Base-by-base conservation (phyloP, 495 filamentous ascomycete species). In the Penicillium canescens region DNA sequence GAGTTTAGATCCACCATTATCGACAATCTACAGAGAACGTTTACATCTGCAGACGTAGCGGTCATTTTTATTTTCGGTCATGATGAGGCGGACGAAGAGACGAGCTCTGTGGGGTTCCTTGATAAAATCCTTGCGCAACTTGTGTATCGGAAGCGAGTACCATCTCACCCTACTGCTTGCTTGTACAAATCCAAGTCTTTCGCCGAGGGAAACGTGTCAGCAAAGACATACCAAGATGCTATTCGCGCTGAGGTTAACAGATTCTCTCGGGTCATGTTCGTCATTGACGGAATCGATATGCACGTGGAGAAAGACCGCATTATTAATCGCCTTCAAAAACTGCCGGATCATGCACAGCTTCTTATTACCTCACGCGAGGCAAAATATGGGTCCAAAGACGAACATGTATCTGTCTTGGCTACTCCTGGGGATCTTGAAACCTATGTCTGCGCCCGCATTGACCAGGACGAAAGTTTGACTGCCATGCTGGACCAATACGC, bases 31-130 rank as follows among this genome's bases (percentile, higher is more conserved):
- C 70, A 69, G 46, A 54, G 47, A 20, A 62, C 61, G 0, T 73
- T 73, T 43, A 68, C 66, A 0, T 68, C 70, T 3, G 41, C 68
- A 2, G 68, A 73, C 39, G 68, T 73, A 0, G 70, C 68, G 1
- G 59, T 45, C 0, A 50, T 73, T 0, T 73, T 67, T 41, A 24
- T 73, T 1, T 73, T 68, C n/a, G 52, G 68, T 36, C 61, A 73
- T 33, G 67, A 67, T 5, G 66, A 63, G 20, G 58, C 40, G 11
- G 60, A 56, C 5, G 52, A 63, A 6, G 54, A 63, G 8, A 23
- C 21, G 12, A 60, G 41, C 6, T 66, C 64, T 1, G 47, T 68
- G 2, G 59, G 49, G 12, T 26, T 73, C 1, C 34, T 71, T 0
- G 42, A 61, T 2, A 66, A 54, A 1, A 68, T 73, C 4, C 56